These are phyloP conservation scores for Microsporum ferrugineum DNA, from an alignment of 2,329 filamentous ascomycete genomes.

Conservation along the genomic window DNA sequence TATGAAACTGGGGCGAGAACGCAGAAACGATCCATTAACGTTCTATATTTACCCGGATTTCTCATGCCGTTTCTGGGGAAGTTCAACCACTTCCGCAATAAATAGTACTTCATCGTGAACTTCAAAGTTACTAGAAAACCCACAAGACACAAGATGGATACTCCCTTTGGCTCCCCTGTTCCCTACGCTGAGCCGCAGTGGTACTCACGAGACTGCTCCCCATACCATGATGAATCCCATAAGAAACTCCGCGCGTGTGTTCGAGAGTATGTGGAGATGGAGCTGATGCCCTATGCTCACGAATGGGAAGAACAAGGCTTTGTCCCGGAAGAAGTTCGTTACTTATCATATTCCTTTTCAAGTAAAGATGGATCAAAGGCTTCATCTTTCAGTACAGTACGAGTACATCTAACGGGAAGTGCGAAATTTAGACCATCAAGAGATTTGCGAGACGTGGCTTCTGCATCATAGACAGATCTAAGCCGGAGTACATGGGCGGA, in stretches of 20 bases:
- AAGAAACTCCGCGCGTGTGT: slow-evolving; percentile 46
- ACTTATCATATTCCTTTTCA: background rate
- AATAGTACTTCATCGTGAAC: background rate
- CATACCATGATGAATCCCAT: slow-evolving; percentile 55
- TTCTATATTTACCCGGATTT: too few species aligned
- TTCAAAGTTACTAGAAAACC: too few species aligned
- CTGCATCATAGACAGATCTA: slow-evolving; percentile 28
- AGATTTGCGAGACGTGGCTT: slow-evolving; percentile 33
- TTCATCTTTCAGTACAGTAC: background rate
- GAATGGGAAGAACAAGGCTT: slow-evolving; percentile 53
- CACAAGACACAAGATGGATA: background rate
- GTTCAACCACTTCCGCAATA: background rate
- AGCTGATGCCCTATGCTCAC: slow-evolving; percentile 47
- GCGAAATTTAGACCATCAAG: slow-evolving; percentile 23
- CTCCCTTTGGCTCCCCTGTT: slow-evolving; percentile 6
- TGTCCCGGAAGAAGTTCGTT: slow-evolving; percentile 34
- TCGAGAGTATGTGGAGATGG: slow-evolving; percentile 47
- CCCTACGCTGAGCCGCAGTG: slow-evolving; percentile 12
- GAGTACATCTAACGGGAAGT: background rate
- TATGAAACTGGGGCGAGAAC: too few species aligned
- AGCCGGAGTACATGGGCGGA: slow-evolving; percentile 30
- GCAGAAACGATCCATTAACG: too few species aligned
- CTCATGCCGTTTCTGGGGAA: too few species aligned
- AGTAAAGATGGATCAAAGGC: background rate
- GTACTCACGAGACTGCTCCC: slow-evolving; percentile 20